Base-by-base conservation (phyloP, 805 yeast species). In the Maudiozyma serrabonitensis region DNA sequence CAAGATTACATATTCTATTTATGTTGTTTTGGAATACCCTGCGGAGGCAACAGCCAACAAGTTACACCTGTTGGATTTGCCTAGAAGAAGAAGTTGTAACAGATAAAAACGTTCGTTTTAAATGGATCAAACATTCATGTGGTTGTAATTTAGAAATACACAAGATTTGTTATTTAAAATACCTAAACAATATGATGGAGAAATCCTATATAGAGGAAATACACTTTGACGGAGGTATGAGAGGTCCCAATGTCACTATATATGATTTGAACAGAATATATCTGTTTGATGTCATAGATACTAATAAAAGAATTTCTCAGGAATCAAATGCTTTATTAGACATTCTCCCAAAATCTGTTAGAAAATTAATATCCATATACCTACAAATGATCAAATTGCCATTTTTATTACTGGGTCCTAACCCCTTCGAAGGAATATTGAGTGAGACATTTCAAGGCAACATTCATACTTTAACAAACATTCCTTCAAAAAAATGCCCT, bases 141-240 rank as follows among this genome's bases (percentile, higher is more conserved):
- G 63, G 63, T 21, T 63, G 68, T 43, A 56, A 63, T 37, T 50
- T 63, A 39, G 65, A 63, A 51, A 50, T 63, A 4, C 68, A 63
- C 49, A 61, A 61, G 43, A 19, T 46, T 19, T 63, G 68, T 41
- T 60, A 59, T 26, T 45, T 62, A n/a, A 54, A 46, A 39, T 55
- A 61, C 57, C 43, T 62, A 1, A 56, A 53, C 41, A 54, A 54
- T 28, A 41, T 41, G n/a, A 44, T 48, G 19, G 46, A 40, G 7
- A 23, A 34, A 32, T 13, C 35, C 6, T 43, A 32, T 31, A 34
- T 43, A 7, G 28, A 43, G 15, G 28, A 21, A 9, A 18, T 43
- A 8, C 15, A 26, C 8, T 21, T 19, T 12, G 28, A 31, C 32
- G 11, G 25, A 18, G n/a, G 13, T 7, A 3, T 11, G 7, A 13